Evolutionary conservation across 352 stramenopile species (phyloP), one percentile per base, ranked within the genome.

Genomic region (Phytophthora fragariaefolia): DNA sequence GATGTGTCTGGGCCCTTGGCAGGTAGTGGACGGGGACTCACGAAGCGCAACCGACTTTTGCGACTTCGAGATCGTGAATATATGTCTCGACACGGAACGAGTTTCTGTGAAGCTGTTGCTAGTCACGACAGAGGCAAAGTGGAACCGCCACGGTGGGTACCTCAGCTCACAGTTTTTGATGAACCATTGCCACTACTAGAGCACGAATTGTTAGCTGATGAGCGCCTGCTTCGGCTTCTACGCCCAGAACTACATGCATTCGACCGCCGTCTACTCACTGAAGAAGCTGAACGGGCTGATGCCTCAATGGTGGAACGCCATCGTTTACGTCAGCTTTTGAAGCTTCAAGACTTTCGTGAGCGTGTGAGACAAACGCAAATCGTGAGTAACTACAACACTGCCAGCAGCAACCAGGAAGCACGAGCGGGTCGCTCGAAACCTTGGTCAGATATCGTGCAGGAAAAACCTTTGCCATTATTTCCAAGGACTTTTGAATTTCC

Each of bases 391-490:
- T 74, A 74, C 50, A 74, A 74, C 12, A 62, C 60, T 20, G 48
- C 58, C 12, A 65, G 42, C 22, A 58, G 36, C 22, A 61, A 65
- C 8, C 52, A 66, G 54, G 63, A 58, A 53, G 64, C 26, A 55
- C 65, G 23, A 73, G 72, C 49, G 18, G 49, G 54, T 51, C 70
- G 65, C 18, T 55, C 55, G 2, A 77, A 71, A 42, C 54, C 45
- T 26, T 63, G 94, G 13, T 69, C 79, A 12, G 85, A 68, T 1
- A 94, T 97, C 52, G 85, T 97, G 17, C 91, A 95, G 42, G 91
- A 98, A 48, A 82, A 91, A 47, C 74, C 83, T 20, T 59, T 97
- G 30, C 90, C 91, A n/a, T 54, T 92, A 36, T 85, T 97, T 32
- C 82, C 83, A 24, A 73, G 84, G 0, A 73, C 75, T 4, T 54